Percentiles rank a stretch among this genome's conserved stretches.
These are phyloP conservation scores for Ogataea methylovora DNA, from an alignment of 805 yeast genomes.

Conservation along the genomic window DNA sequence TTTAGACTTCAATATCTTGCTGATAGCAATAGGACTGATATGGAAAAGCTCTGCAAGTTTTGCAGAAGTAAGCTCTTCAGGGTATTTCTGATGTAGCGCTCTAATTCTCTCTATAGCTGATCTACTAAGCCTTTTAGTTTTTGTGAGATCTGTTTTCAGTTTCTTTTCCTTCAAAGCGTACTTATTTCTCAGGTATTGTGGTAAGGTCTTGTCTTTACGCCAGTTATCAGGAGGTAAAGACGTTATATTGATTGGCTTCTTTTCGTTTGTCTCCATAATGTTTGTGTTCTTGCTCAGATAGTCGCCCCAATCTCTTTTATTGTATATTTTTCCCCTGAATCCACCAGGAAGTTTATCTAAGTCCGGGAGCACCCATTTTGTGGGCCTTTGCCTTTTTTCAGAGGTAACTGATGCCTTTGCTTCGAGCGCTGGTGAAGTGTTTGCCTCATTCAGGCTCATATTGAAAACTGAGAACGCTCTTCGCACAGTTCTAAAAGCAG, in stretches of 20 bases:
- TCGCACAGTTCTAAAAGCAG: too few species aligned
- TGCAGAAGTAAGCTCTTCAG: conserved; percentile 46
- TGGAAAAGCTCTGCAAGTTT: conserved; percentile 58
- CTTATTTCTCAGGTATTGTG: conserved; percentile 68
- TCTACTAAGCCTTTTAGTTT: conserved; percentile 58
- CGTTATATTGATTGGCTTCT: conserved; percentile 7
- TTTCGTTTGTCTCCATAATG: conserved; percentile 8
- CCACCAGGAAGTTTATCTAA: conserved; percentile 25
- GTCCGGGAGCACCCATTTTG: conserved; percentile 29
- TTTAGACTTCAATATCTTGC: conserved; percentile 68
- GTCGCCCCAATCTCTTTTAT: conserved; percentile 19
- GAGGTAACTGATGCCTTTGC: too few species aligned
- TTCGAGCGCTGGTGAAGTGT: too few species aligned
- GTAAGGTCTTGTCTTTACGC: conserved; percentile 34
- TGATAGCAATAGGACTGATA: conserved; percentile 74
- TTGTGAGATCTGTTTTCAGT: conserved; percentile 55
- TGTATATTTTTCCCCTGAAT: conserved; percentile 26
- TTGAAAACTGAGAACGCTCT: too few species aligned
- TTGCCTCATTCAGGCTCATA: too few species aligned
- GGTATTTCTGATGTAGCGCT: conserved; percentile 45
- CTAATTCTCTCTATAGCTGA: conserved; percentile 62
- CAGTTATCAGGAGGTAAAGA: conserved; percentile 37
- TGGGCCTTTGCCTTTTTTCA: conserved; percentile 10
- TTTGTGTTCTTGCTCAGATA: conserved; percentile 14
- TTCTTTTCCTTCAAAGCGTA: conserved; percentile 56